These are phyloP conservation scores for Venturia effusa DNA, from an alignment of 2,329 filamentous ascomycete genomes.

Conservation along the genomic window DNA sequence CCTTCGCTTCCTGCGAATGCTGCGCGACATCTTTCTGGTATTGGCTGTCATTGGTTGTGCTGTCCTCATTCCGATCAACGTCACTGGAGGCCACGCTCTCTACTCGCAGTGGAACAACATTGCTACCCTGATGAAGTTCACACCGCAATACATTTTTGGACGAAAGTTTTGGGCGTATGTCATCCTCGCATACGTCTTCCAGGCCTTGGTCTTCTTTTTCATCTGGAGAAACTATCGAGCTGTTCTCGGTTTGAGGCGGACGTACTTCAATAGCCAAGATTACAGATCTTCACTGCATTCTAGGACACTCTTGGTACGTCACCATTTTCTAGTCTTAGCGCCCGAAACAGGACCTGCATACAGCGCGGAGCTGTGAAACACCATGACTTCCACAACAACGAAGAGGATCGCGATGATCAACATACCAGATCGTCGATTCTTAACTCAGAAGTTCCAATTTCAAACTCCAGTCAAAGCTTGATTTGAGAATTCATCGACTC, in stretches of 20 bases:
- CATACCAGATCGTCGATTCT: too few relatives aligned
- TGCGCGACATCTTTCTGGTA: conserved; percentile 74
- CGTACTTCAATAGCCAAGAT: conserved; percentile 75
- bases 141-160: conserved; percentile 39
- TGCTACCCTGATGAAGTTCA: conserved; percentile 44
- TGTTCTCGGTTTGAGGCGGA: conserved; percentile 58
- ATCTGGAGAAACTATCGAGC: conserved; percentile 85
- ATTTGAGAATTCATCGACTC: neutral
- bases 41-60: conserved; percentile 62
- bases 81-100: conserved; percentile 28
- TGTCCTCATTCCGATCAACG: conserved; percentile 73
- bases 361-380: neutral
- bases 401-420: too few relatives aligned
- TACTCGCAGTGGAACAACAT: conserved; percentile 15
- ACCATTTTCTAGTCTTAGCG: neutral
- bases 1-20: conserved; percentile 79
- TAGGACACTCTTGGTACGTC: conserved; percentile 42
- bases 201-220: conserved; percentile 63
- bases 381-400: neutral
- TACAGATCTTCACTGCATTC: conserved; percentile 83
- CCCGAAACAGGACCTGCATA: neutral
- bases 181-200: conserved; percentile 51
- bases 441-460: too few relatives aligned
- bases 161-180: conserved; percentile 49
- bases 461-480: too few relatives aligned